Evolutionary conservation across 176 grass and related monocot genomes (phyloP), one percentile per base, ranked within the genome.

Genomic region (Chrysopogon serrulatus): DNA sequence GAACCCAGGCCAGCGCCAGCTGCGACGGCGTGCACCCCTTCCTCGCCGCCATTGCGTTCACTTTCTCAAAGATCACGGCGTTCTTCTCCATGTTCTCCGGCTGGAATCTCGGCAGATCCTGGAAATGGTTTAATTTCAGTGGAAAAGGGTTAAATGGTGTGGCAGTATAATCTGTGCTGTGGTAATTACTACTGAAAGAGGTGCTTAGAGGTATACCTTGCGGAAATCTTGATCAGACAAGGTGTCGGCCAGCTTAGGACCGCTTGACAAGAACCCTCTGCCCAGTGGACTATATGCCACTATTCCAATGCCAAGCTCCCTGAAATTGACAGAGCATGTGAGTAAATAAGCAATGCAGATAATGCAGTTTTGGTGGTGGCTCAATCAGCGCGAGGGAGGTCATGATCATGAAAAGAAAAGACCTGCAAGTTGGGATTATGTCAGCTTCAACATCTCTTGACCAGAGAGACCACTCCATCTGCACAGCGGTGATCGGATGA

Each of bases 361-460:
- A 15, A 47, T 49, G 6, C 47, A 49, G 44, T 17, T 47, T 17
- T 47, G 42, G 11, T 44, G 42, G 42, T 44, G 42, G 42, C 12
- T 37, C 2, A 37, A 37, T 37, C 36, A 37, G 36, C 5, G 36
- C 36, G 4, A 4, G 36, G 0, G 1, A 23, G 18, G 6, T 23
- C n/a, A 23, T 21, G 19, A 19, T 23, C 19, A 23, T 53, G 49
- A 23, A 53, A n/a, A 54, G 51, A n/a, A 2, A 27, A 30, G 48
- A 91, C 92, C 89, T 91, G 89, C 92, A 94, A 68, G 89, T 94
- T 0, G 89, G 92, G 74, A 91, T 80, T 67, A 94, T 72, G 28
- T 91, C 89, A 83, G 91, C 65, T 87, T 94, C 89, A 6, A 47
- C 87, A 33, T 94, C 92, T 85, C 92, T 91, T 9, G 84, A 74